Base-by-base conservation (phyloP, 768 basidiomycete genomes). In the Lepiota subincarnata region DNA sequence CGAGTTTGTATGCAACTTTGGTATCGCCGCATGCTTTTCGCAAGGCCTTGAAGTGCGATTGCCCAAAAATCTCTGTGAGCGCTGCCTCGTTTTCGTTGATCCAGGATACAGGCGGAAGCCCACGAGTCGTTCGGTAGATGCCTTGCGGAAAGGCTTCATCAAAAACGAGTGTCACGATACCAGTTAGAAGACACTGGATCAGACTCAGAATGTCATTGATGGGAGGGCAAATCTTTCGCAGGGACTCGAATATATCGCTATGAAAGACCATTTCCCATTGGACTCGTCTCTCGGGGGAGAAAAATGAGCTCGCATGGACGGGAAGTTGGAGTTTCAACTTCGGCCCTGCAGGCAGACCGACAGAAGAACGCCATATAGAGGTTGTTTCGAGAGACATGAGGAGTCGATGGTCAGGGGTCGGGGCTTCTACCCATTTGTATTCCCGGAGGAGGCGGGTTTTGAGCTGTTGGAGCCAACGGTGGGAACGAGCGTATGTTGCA, bases 191-290 rank as follows among this genome's bases (percentile, higher is more conserved):
- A 61, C 86, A 87, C 63, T 87, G 86, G 37, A 87, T 65, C 54
- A 87, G 76, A 65, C 77, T 77, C 55, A 87, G 73, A 59, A 87
- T 83, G 66, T 87, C 85, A 68, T 78, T 81, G 66, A 87, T 79
- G 44, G 86, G 86, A 26, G 80, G 78, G 51, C 82, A 80, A 59
- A 83, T 79, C 66, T 84, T 83, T 31, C 85, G 76, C 52, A 85
- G 78, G 24, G 81, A 83, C 62, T 84, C 84, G 69, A 87, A 87
- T 47, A 83, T 81, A 68, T 86, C 85, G 62, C 80, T 82, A 65
- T 86, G 89, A 65, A 92, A 92, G 61, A 90, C 87, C 89, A 91
- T 90, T 66, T 91, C 82, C 89, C 90, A 92, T 65, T 91, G 89
- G 42, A 91, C 80, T 55, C 87, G 82, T 60, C 89, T 74, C 66